phyloP scores from a whole-genome alignment of 2,329 filamentous ascomycete species.

The Trematosphaeria pertusa region DNA sequence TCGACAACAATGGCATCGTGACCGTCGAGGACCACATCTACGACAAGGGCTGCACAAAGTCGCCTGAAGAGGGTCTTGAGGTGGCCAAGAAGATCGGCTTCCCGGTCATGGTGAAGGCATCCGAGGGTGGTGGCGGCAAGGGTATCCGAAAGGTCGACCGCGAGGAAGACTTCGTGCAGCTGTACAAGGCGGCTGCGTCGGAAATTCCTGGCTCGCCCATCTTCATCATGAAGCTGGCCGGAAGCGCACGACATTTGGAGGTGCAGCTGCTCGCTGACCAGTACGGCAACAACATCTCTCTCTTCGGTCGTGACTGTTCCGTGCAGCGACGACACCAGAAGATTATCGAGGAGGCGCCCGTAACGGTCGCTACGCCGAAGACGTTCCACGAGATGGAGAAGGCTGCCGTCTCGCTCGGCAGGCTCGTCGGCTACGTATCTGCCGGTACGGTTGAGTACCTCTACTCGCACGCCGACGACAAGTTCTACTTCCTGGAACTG shows the following conservation, averaged over 20 bases:
- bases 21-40: constrained; percentile 89
- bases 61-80: constrained; percentile 85
- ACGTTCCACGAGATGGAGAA: constrained; percentile 98
- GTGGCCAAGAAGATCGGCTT: constrained; percentile 93
- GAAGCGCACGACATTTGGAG: constrained; percentile 94
- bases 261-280: constrained; percentile 97
- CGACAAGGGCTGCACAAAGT: constrained; percentile 86
- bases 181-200: constrained; percentile 95
- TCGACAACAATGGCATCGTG: constrained; percentile 86
- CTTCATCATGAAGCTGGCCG: constrained; percentile 99
- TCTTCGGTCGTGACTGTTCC: constrained; percentile 98
- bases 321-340: constrained; percentile 98
- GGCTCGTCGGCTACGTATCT: constrained; percentile 96
- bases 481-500: constrained; percentile 98
- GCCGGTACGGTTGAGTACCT: constrained; percentile 99
- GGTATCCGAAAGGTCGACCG: constrained; percentile 94
- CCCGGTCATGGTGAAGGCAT: constrained; percentile 99
- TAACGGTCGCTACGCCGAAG: constrained; percentile 87
- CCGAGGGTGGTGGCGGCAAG: constrained; percentile 98
- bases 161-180: constrained; percentile 81
- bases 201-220: constrained; percentile 99
- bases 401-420: constrained; percentile 90
- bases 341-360: constrained; percentile 98
- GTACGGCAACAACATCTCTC: constrained; percentile 99
- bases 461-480: constrained; percentile 96